A percentile compares a stretch with the other conserved stretches of the same genome.
Conservation (phyloP, 1,139 yeast species). For the Saccharomyces hybrid region DNA sequence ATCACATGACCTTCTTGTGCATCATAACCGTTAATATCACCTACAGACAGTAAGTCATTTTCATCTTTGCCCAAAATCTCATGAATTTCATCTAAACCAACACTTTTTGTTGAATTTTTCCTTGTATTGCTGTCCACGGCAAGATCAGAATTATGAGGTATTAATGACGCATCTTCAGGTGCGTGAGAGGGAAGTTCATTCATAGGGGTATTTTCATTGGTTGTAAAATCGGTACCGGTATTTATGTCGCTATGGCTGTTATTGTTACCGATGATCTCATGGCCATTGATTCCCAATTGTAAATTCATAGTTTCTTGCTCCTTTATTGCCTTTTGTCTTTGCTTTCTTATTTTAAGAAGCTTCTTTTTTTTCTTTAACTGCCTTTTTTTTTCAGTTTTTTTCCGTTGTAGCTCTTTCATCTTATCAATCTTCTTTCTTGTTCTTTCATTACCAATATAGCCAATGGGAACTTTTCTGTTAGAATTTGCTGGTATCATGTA, state of each 20-base stretch:
- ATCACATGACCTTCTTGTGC: slow-evolving; percentile 2
- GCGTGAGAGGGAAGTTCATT: background rate
- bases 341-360: slow-evolving; percentile 24
- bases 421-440: slow-evolving; percentile 31
- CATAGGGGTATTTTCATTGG: background rate
- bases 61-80: slow-evolving; percentile 20
- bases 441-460: slow-evolving; percentile 32
- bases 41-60: slow-evolving; percentile 16
- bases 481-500: slow-evolving; percentile 28
- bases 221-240: background rate
- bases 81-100: slow-evolving; percentile 28
- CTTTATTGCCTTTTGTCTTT: slow-evolving; percentile 12
- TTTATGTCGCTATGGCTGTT: background rate
- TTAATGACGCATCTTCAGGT: background rate
- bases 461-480: slow-evolving; percentile 31
- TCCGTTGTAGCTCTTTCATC: slow-evolving; percentile 31
- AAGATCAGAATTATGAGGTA: background rate
- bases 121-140: slow-evolving; percentile 6
- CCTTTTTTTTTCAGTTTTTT: slow-evolving; percentile 28
- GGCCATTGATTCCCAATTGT: background rate
- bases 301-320: slow-evolving; percentile 1
- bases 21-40: slow-evolving; percentile 6
- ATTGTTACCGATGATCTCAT: background rate
- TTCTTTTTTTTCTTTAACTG: slow-evolving; percentile 29
- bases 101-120: slow-evolving; percentile 23